Evolutionary conservation across 2,329 filamentous ascomycete genomes (phyloP).

Genomic region (Aspergillus melleus): DNA sequence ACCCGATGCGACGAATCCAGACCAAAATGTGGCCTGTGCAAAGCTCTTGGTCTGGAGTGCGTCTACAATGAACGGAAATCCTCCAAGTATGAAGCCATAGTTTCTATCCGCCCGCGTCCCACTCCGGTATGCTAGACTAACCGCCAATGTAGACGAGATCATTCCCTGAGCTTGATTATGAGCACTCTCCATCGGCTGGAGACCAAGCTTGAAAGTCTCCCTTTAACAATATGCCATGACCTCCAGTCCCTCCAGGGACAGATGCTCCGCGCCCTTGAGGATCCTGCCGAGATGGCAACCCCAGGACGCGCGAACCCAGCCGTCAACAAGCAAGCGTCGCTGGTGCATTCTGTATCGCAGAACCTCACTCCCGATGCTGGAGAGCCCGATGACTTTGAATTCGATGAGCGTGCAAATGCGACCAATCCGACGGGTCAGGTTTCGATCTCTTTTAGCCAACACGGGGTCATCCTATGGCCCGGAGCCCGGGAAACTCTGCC

Average conservation of each 20-base stretch:
- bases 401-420: slow-evolving; percentile 27
- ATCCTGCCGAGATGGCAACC: slow-evolving; percentile 14
- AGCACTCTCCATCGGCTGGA: slow-evolving; percentile 56
- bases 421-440: slow-evolving; percentile 35
- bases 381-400: slow-evolving; percentile 31
- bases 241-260: slow-evolving; percentile 34
- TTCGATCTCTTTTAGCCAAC: slow-evolving; percentile 53
- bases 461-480: slow-evolving; percentile 52
- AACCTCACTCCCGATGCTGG: slow-evolving; percentile 29
- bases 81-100: slow-evolving; percentile 47
- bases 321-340: slow-evolving; percentile 9
- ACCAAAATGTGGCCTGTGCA: slow-evolving; percentile 54
- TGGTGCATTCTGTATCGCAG: slow-evolving; percentile 18
- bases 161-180: slow-evolving; percentile 56
- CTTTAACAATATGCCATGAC: slow-evolving; percentile 32
- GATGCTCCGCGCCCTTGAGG: slow-evolving; percentile 19
- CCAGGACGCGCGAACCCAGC: slow-evolving; percentile 15
- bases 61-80: slow-evolving; percentile 55
- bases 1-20: slow-evolving; percentile 57
- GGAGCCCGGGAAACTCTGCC: slow-evolving; percentile 48
- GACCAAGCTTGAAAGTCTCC: slow-evolving; percentile 52
- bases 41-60: slow-evolving; percentile 50
- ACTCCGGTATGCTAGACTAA: slow-evolving; percentile 5
- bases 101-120: not conserved
- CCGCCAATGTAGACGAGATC: slow-evolving; percentile 46